Percentiles rank a stretch among this genome's conserved stretches.
These are phyloP conservation scores for Globisporangium takayamanum DNA, from an alignment of 352 stramenopile genomes.

Conservation along the genomic window DNA sequence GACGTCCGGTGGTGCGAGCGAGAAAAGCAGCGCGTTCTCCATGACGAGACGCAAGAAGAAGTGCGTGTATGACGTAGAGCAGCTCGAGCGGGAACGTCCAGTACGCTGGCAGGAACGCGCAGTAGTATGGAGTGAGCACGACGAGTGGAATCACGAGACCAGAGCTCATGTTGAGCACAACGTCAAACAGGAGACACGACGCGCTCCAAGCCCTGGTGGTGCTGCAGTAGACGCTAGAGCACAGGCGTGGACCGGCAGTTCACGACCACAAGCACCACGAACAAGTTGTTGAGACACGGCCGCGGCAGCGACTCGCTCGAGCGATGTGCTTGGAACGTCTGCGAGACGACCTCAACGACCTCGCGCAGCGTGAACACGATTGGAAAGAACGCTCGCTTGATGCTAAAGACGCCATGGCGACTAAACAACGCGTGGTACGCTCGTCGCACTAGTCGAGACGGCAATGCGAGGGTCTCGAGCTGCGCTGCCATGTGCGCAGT, in stretches of 20 bases:
- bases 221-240: constrained; percentile 4
- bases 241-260: constrained; percentile 12
- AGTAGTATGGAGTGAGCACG: constrained; percentile 21
- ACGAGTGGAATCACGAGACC: constrained; percentile 15
- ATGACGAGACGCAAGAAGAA: constrained; percentile 20
- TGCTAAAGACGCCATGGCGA: constrained; percentile 5
- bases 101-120: constrained; percentile 7
- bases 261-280: constrained; percentile 4
- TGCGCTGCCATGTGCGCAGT: not conserved
- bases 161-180: constrained; percentile 13
- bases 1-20: constrained; percentile 9
- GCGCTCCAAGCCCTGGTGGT: constrained; percentile 8
- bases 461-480: not conserved
- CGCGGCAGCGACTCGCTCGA: constrained; percentile 9
- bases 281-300: constrained; percentile 2
- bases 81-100: constrained; percentile 14
- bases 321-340: constrained; percentile 15
- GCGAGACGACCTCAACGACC: constrained; percentile 11
- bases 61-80: constrained; percentile 20
- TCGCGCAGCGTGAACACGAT: constrained; percentile 11
- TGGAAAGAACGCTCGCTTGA: constrained; percentile 7
- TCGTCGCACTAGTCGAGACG: not conserved
- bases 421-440: not conserved
- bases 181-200: constrained; percentile 15
- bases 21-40: constrained; percentile 20